Evolutionary conservation across 768 basidiomycete genomes (phyloP).

Genomic region (Lactarius akahatsu): DNA sequence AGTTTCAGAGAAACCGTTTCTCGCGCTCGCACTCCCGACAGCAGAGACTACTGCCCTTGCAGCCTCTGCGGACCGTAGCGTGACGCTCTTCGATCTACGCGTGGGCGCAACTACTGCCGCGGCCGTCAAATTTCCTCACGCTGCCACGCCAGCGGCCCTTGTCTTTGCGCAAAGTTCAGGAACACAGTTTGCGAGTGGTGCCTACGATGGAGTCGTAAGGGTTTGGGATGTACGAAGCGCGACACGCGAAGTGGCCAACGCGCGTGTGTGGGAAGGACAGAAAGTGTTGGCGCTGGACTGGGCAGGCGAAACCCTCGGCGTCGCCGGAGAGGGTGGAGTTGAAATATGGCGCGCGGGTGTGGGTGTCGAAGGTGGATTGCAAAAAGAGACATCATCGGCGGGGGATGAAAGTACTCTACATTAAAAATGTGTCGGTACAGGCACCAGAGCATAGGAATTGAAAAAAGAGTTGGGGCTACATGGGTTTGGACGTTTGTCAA

Average conservation of each 20-base stretch:
- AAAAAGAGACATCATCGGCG: conserved; percentile 16
- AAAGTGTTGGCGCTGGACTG: conserved; percentile 56
- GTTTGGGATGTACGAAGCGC: conserved; percentile 78
- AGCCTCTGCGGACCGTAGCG: conserved; percentile 72
- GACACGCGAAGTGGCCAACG: conserved; percentile 61
- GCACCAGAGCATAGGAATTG: neutral
- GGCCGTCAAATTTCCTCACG: conserved; percentile 51
- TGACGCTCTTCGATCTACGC: conserved; percentile 70
- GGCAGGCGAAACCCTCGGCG: conserved; percentile 31
- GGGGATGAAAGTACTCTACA: conserved; percentile 12
- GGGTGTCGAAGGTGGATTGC: conserved; percentile 28
- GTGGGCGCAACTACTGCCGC: conserved; percentile 37
- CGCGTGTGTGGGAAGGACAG: conserved; percentile 55
- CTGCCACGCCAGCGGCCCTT: conserved; percentile 69
- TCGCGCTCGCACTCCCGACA: conserved; percentile 52
- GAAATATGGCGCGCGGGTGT: conserved; percentile 35
- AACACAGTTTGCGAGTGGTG: conserved; percentile 66
- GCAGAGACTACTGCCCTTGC: conserved; percentile 51
- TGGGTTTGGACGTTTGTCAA: neutral
- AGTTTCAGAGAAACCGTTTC: conserved; percentile 72
- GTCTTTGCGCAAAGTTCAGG: conserved; percentile 32
- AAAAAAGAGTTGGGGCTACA: too few relatives aligned
- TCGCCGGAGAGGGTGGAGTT: conserved; percentile 35
- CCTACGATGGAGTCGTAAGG: conserved; percentile 75
- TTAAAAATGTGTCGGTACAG: neutral